Conservation (phyloP, 108 stramenopile genomes). For the Aurantiochytrium sp. region DNA sequence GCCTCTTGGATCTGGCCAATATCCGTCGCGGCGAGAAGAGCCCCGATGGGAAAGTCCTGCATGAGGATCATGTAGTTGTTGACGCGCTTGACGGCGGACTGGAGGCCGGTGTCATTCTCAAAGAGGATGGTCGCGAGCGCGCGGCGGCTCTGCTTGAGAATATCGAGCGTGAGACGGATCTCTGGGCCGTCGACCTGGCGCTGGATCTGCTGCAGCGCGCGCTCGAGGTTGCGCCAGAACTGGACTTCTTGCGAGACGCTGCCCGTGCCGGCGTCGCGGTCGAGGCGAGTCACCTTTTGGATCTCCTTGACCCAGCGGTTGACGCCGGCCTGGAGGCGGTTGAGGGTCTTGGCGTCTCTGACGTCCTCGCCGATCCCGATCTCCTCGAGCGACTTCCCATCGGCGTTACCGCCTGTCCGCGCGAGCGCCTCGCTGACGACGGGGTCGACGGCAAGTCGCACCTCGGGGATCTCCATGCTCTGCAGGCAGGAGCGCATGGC, state of each 20-base stretch:
- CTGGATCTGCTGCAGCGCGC: conserved; percentile 46
- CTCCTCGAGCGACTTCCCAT: background rate
- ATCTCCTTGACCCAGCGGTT: conserved; percentile 53
- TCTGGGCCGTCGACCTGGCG: conserved; percentile 39
- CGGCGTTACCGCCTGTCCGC: background rate
- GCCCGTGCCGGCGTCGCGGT: conserved; percentile 38
- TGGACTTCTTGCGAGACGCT: conserved; percentile 48
- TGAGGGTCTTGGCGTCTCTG: background rate
- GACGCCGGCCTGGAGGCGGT: conserved; percentile 39
- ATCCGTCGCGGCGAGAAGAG: conserved; percentile 69
- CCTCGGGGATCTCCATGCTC: conserved; percentile 28
- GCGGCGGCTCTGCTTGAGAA: background rate
- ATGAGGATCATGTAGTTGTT: conserved; percentile 60
- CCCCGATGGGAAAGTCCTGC: conserved; percentile 67
- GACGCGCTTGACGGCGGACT: background rate
- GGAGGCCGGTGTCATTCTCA: conserved; percentile 26
- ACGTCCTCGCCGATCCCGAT: background rate
- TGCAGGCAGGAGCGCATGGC: conserved; percentile 22
- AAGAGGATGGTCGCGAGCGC: conserved; percentile 8
- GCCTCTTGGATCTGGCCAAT: conserved; percentile 59
- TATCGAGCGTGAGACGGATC: conserved; percentile 4
- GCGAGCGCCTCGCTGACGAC: background rate
- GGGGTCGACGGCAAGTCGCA: background rate
- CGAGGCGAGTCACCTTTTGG: conserved; percentile 46
- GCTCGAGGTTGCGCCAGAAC: conserved; percentile 48